Evolutionary conservation across 2,329 filamentous ascomycete species (phyloP).

Genomic region (Talaromyces amestolkiae): DNA sequence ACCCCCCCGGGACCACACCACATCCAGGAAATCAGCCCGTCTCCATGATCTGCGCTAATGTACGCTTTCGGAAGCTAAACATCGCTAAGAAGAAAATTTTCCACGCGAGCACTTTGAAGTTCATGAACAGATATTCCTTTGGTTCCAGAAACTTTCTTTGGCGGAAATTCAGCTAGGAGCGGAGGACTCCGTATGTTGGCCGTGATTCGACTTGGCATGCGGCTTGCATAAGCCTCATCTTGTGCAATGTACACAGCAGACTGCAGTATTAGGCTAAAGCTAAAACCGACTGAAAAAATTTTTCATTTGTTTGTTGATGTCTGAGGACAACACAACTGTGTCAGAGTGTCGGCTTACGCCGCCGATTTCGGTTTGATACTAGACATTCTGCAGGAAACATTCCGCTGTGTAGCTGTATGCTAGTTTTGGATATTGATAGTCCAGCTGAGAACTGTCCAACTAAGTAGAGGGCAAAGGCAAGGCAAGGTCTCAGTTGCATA

Average conservation of each 20-base stretch:
- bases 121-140: background rate
- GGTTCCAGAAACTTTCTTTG: background rate
- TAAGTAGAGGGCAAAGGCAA: no score
- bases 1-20: conserved; percentile 6
- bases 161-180: background rate
- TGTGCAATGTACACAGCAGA: background rate
- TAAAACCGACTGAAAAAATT: background rate
- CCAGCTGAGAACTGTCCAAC: conserved; percentile 1
- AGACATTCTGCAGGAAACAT: background rate
- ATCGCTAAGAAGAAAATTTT: conserved; percentile 5
- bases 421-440: background rate
- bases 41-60: conserved; percentile 15
- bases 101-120: conserved; percentile 3
- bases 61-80: background rate
- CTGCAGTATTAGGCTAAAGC: background rate
- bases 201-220: background rate
- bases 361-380: background rate
- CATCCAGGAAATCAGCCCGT: background rate
- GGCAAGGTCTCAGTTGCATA: background rate
- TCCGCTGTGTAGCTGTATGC: background rate
- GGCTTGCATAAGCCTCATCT: background rate
- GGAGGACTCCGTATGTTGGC: background rate
- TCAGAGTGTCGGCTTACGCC: background rate
- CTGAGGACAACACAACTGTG: background rate
- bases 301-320: background rate